Evolutionary conservation across 805 yeast genomes (phyloP).

Genomic region (Wickerhamiella azyma): DNA sequence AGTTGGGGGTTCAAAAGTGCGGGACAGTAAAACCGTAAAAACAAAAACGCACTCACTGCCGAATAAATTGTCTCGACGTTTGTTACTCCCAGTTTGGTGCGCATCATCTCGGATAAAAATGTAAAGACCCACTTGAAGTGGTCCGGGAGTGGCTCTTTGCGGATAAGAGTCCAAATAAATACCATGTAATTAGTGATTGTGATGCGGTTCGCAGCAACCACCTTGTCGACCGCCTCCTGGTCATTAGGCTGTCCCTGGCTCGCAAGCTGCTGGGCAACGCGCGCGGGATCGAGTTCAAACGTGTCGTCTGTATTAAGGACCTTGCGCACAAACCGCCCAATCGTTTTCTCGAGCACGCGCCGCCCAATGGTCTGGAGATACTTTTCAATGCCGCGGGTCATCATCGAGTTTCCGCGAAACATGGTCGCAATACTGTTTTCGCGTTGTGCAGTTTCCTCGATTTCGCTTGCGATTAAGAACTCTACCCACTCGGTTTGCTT

Average conservation of each 20-base stretch:
- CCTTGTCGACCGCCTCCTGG: constrained; percentile 28
- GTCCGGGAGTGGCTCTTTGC: constrained; percentile 16
- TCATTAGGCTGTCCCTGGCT: constrained; percentile 24
- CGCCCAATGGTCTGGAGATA: constrained; percentile 67
- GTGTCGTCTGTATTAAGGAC: constrained; percentile 37
- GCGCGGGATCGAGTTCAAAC: constrained; percentile 73
- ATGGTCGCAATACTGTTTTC: constrained; percentile 28
- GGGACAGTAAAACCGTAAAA: constrained; percentile 77
- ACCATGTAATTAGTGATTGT: constrained; percentile 33
- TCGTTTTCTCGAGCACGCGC: constrained; percentile 57
- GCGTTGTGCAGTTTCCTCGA: constrained; percentile 22
- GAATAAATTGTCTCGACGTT: constrained; percentile 34
- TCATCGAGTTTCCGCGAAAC: constrained; percentile 73
- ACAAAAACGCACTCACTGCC: constrained; percentile 71
- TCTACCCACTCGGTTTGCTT: constrained; percentile 62
- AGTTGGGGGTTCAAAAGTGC: constrained; percentile 82
- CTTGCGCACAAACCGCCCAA: constrained; percentile 53
- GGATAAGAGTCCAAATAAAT: constrained; percentile 17
- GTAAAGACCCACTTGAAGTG: constrained; percentile 16
- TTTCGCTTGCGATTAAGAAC: constrained; percentile 53
- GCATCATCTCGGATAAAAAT: constrained; percentile 11
- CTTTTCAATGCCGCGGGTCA: constrained; percentile 69
- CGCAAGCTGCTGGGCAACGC: constrained; percentile 17
- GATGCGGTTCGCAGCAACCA: constrained; percentile 35
- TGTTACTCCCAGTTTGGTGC: constrained; percentile 5